A percentile compares a stretch with the other conserved stretches of the same genome.
These are phyloP conservation scores for Candolleomyces aberdarensis DNA, from an alignment of 768 basidiomycete genomes.

Conservation along the genomic window DNA sequence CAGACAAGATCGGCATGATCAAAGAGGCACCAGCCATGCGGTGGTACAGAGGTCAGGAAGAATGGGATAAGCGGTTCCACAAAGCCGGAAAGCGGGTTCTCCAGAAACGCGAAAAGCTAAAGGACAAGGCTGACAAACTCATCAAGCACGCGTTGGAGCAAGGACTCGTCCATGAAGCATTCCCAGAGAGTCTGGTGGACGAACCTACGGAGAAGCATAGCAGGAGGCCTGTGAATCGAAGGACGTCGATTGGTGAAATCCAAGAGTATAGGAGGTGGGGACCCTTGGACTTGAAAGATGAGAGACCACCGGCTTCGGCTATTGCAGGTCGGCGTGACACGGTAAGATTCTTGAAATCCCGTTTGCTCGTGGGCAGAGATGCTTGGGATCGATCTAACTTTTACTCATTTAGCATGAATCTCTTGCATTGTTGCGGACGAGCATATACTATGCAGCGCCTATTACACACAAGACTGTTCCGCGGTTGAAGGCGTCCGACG, in stretches of 20 bases:
- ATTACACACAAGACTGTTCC: slow-evolving; percentile 51
- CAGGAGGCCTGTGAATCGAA: slow-evolving; percentile 3
- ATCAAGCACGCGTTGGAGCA: slow-evolving; percentile 43
- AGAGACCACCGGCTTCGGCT: slow-evolving; percentile 67
- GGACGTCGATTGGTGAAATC: slow-evolving; percentile 25
- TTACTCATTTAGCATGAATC: slow-evolving; percentile 41
- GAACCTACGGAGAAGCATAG: background rate
- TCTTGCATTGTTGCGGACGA: slow-evolving; percentile 52
- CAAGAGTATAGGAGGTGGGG: slow-evolving; percentile 46
- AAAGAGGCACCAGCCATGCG: slow-evolving; percentile 68
- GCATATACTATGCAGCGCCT: slow-evolving; percentile 54
- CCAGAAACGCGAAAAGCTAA: slow-evolving; percentile 40
- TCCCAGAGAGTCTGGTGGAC: background rate
- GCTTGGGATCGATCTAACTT: background rate
- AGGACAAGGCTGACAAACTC: slow-evolving; percentile 42
- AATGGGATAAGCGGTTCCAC: slow-evolving; percentile 58
- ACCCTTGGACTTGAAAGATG: slow-evolving; percentile 58
- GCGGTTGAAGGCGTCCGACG: slow-evolving; percentile 41
- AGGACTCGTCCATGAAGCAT: slow-evolving; percentile 34
- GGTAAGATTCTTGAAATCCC: slow-evolving; percentile 26
- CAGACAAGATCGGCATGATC: slow-evolving; percentile 63
- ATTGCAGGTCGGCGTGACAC: slow-evolving; percentile 73
- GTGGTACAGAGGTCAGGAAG: slow-evolving; percentile 60
- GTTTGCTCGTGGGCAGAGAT: too few species aligned
- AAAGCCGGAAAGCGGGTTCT: slow-evolving; percentile 38